Evolutionary conservation across 345 rosid genomes (phyloP), one percentile per base, ranked within the genome.

Genomic region (Hibiscus trionum): DNA sequence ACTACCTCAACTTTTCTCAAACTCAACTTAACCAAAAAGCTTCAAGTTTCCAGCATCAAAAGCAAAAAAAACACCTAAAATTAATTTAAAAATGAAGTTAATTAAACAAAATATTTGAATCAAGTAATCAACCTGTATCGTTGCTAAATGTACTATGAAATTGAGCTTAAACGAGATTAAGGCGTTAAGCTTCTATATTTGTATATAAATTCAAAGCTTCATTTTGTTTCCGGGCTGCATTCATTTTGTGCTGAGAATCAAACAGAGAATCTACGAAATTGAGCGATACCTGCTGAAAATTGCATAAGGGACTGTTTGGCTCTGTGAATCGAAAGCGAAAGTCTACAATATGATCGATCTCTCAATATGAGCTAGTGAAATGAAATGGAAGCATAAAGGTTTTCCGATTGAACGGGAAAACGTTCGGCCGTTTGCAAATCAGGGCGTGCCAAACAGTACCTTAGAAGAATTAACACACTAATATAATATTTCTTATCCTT

Each of bases 281-380:
- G 71, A 66, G 14, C 26, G 8, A 66, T 66, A 66, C 71, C 71
- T 7, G 71, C 58, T 15, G 24, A 66, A 17, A 56, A 19, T 56
- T 7, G 60, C 1, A 66, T 49, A 7, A 11, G 58, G 39, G 8
- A 49, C 3, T 47, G 57, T 47, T 49, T 26, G 24, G 42, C 71
- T 47, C 49, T 7, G 15, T 8, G 39, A 27, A 49, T 66, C 39
- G 39, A 47, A 66, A 10, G n/a, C 69, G 10, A 42, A 42, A 66
- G 57, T 47, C 39, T 26, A 21, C 58, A 21, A 42, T 35, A 35
- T 1, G n/a, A 39, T 39, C 16, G 12, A 26, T 46, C 37, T 24
- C 14, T 66, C 12, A 35, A 5, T 46, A 50, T 7, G 56, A 11
- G 16, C 35, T 12, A 65, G 17, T 16, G 0, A 19, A 19, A 63